Evolutionary conservation across 441 rosid species (phyloP).

Genomic region (Viola pubescens): DNA sequence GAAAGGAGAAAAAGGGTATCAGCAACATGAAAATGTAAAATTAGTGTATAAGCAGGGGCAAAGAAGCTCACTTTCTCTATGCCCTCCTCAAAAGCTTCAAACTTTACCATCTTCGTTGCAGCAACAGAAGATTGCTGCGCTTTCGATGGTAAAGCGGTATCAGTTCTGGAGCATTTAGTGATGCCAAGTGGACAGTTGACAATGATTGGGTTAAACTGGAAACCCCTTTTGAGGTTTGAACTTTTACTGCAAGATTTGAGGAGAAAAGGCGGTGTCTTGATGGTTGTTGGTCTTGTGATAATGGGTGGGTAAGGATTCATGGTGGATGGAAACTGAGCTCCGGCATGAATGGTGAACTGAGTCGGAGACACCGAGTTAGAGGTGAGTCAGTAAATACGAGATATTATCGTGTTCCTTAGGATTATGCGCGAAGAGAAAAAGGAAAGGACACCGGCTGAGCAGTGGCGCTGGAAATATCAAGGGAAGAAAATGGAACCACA

Average conservation of each 20-base stretch:
- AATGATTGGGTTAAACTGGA: too few species aligned
- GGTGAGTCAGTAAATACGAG: background rate
- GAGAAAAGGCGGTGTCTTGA: background rate
- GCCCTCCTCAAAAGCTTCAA: slow-evolving; percentile 38
- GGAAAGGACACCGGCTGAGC: too few species aligned
- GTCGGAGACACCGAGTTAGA: background rate
- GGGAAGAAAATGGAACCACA: too few species aligned
- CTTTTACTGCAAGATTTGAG: background rate
- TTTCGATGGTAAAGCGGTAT: slow-evolving; percentile 9
- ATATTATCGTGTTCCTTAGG: too few species aligned
- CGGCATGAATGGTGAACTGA: slow-evolving; percentile 8
- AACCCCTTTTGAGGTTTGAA: background rate
- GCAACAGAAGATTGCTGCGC: slow-evolving; percentile 12
- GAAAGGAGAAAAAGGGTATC: background rate
- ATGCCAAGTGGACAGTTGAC: slow-evolving; percentile 1
- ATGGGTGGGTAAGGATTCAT: slow-evolving; percentile 21
- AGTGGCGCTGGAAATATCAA: too few species aligned
- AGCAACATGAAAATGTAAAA: background rate
- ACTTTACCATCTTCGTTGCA: slow-evolving; percentile 11
- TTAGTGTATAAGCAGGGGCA: background rate
- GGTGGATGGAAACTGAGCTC: slow-evolving; percentile 9
- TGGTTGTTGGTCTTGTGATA: background rate
- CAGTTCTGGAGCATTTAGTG: slow-evolving; percentile 17
- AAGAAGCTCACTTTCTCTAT: slow-evolving; percentile 48
- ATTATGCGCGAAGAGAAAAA: background rate